A percentile compares a stretch with the other conserved stretches of the same genome.
Conservation (phyloP, 2,329 filamentous ascomycete genomes). For the Cordyceps militaris region DNA sequence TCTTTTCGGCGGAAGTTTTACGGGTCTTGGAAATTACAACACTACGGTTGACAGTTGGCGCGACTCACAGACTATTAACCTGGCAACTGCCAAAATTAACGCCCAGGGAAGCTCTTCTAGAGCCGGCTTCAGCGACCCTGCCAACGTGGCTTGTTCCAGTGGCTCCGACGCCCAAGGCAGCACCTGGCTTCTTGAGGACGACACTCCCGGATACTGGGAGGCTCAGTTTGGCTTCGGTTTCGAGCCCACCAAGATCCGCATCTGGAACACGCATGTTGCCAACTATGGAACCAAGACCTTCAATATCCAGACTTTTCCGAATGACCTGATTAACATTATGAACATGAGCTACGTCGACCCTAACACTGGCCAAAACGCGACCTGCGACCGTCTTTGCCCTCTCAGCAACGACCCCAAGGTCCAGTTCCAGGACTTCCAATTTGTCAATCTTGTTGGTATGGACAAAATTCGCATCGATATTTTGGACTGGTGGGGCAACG, state of each 20-base stretch:
- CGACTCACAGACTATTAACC: constrained; percentile 75
- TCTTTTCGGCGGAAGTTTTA: constrained; percentile 86
- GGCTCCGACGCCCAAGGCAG: constrained; percentile 62
- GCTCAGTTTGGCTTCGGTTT: constrained; percentile 80
- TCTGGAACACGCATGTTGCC: constrained; percentile 81
- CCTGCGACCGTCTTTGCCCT: constrained; percentile 80
- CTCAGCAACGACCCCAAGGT: constrained; percentile 62
- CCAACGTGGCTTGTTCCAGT: constrained; percentile 71
- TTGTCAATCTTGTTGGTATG: constrained; percentile 86
- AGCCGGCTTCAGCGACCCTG: constrained; percentile 65
- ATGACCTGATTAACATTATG: constrained; percentile 67
- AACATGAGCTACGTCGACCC: constrained; percentile 89
- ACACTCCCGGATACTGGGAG: constrained; percentile 72
- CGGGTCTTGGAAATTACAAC: constrained; percentile 70
- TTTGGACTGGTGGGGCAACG: constrained; percentile 76
- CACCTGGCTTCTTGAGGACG: constrained; percentile 72
- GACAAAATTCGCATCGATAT: constrained; percentile 79
- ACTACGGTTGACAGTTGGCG: constrained; percentile 54
- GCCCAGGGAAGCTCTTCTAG: constrained; percentile 54
- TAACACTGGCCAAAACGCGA: constrained; percentile 55
- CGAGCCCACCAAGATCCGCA: constrained; percentile 73
- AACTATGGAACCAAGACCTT: constrained; percentile 84
- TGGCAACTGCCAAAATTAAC: constrained; percentile 69
- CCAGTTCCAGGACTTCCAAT: constrained; percentile 80
- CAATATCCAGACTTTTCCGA: constrained; percentile 73